phyloP scores from a whole-genome alignment of 345 rosid genomes.

The Melaleuca alternifolia region DNA sequence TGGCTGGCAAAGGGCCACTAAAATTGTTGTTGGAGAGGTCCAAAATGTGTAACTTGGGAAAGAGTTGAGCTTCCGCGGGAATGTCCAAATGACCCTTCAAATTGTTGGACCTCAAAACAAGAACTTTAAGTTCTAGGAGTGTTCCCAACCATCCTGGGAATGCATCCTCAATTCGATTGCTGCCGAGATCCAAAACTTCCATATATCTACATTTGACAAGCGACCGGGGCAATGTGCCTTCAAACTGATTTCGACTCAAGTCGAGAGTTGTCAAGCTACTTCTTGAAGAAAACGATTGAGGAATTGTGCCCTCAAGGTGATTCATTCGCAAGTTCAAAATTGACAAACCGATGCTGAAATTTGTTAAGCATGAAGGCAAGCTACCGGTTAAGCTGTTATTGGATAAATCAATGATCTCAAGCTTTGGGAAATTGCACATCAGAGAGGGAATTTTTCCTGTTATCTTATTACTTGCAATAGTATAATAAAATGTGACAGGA shows the following conservation, averaged over 20 bases:
- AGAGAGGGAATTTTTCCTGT: neutral
- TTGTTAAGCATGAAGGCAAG: neutral
- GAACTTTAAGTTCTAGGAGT: neutral
- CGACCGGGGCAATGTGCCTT: conserved; percentile 3
- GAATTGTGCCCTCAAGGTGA: neutral
- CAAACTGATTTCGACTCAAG: neutral
- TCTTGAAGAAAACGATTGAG: neutral
- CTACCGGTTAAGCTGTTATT: neutral
- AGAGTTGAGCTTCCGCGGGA: neutral
- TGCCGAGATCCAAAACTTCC: neutral
- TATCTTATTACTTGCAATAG: neutral
- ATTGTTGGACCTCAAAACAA: neutral
- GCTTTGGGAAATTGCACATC: neutral
- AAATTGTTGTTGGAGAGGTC: conserved; percentile 1
- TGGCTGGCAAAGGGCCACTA: neutral
- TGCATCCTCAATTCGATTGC: neutral
- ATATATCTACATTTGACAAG: neutral
- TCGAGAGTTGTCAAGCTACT: neutral
- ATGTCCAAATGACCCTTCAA: neutral
- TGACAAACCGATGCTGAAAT: neutral
- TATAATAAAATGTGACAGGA: accelerated
- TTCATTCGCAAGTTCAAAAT: neutral
- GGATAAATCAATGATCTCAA: neutral
- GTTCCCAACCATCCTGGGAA: neutral
- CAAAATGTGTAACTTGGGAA: neutral